Base-by-base conservation (phyloP, 306 rosid species). In the Pyrus pyrifolia region DNA sequence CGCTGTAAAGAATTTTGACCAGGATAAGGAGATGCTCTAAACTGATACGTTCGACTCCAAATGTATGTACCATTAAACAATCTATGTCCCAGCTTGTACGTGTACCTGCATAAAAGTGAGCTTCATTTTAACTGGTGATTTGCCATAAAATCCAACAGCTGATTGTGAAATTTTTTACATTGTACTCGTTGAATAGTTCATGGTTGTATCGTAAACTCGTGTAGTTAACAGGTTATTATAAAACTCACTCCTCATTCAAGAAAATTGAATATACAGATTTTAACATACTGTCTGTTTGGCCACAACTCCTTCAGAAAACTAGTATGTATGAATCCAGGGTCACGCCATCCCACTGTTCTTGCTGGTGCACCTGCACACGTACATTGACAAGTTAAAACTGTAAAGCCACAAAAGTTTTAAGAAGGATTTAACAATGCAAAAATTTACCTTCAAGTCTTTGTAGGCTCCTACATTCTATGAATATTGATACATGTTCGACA, bases 341-440 rank as follows among this genome's bases (percentile, higher is more conserved):
- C 97, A 53, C 96, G 94, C 98, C 97, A 94, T 73, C 98, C 98
- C 79, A 87, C 94, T 13, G 96, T 91, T 66, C 91, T 85, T 70
- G 97, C 98, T 2, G 96, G 97, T 76, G 92, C 97, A 75, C 97
- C 98, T 94, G 71, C 42, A 74, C 52, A 73, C 55, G 29, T 38
- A 63, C 25, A 38, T 75, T 22, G 12, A 55, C 19, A 67, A 75
- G 67, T 40, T 68, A 70, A 70, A 69, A 45, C 21, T 25, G 68
- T 65, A 9, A 40, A 40, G 1, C 11, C 45, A 40, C 45, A 29
- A 22, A 58, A 66, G 19, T 8, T 49, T 27, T 9, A 49, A 49
- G 11, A 51, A 51, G 61, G 61, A 27, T 13, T 33, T 49, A 25
- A 70, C 42, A 58, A 49, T 29, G 51, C 33, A 27, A 46, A 45